These are phyloP conservation scores for Aureobasidium mangrovei DNA, from an alignment of 2,329 filamentous ascomycete genomes.

Conservation along the genomic window DNA sequence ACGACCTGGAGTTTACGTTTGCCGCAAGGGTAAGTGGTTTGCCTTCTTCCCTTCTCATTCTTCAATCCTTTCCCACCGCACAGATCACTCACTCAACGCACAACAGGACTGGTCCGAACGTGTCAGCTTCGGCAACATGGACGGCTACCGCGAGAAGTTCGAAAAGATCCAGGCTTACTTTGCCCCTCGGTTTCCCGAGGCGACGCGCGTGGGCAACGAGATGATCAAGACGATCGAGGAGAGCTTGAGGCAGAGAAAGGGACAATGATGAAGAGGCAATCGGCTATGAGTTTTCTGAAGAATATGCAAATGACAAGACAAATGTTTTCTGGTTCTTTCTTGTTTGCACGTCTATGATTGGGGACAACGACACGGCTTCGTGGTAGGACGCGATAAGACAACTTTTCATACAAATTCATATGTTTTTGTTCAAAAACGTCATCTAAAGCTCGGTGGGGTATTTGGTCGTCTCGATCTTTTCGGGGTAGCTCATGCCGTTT, in stretches of 20 bases:
- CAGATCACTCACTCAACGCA: neutral
- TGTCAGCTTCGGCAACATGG: constrained; percentile 83
- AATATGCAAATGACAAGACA: neutral
- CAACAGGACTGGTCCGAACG: constrained; percentile 81
- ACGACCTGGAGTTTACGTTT: constrained; percentile 96
- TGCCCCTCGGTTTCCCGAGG: constrained; percentile 78
- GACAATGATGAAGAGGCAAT: neutral
- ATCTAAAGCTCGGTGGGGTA: constrained; percentile 39
- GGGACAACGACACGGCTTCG: neutral
- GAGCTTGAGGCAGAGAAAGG: constrained; percentile 45
- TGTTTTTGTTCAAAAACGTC: neutral
- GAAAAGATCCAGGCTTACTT: constrained; percentile 87
- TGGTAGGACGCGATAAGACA: neutral
- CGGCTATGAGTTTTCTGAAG: too few relatives aligned
- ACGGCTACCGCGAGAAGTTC: constrained; percentile 86
- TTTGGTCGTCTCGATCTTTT: constrained; percentile 54
- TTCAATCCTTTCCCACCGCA: neutral
- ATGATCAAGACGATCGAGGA: constrained; percentile 96
- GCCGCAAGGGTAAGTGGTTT: constrained; percentile 58
- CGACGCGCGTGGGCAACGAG: constrained; percentile 78
- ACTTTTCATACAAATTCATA: neutral
- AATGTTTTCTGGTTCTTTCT: neutral
- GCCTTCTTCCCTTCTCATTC: neutral
- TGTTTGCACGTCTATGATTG: neutral
- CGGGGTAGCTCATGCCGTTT: constrained; percentile 53